Percentiles rank a stretch among this genome's conserved stretches.
These are phyloP conservation scores for Pichia cabralensis DNA, from an alignment of 805 yeast genomes.

Conservation along the genomic window DNA sequence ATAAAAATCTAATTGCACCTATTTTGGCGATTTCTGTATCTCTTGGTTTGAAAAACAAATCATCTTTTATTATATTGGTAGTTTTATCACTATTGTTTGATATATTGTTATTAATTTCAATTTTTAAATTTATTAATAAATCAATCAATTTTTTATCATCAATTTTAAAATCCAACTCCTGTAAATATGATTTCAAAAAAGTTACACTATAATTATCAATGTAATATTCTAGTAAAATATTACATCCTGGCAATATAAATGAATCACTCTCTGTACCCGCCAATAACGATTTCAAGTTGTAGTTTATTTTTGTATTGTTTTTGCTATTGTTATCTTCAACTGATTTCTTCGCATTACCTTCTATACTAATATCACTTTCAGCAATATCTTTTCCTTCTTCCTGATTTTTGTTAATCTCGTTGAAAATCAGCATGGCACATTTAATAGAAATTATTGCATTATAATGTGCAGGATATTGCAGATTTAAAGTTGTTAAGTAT, in stretches of 20 bases:
- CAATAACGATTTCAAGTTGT: slow-evolving; percentile 7
- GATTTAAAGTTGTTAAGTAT: slow-evolving; percentile 54
- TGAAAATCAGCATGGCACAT: slow-evolving; percentile 33
- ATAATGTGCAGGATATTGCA: slow-evolving; percentile 67
- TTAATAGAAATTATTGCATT: slow-evolving; percentile 61
- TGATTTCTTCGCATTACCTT: slow-evolving; percentile 1
- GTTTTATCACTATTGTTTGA: background rate
- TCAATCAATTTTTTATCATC: slow-evolving; percentile 18
- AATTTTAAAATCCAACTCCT: slow-evolving; percentile 11
- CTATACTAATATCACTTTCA: slow-evolving; percentile 4
- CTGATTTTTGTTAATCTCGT: slow-evolving; percentile 14
- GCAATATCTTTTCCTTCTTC: too few relatives aligned
- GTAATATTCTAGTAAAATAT: slow-evolving; percentile 24
- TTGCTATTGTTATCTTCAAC: too few relatives aligned
- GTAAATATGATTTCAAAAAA: slow-evolving; percentile 16
- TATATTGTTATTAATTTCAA: slow-evolving; percentile 15
- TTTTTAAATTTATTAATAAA: slow-evolving; percentile 22
- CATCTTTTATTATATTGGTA: slow-evolving; percentile 11
- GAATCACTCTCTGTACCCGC: slow-evolving; percentile 3
- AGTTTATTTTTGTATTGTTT: too few relatives aligned
- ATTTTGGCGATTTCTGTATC: slow-evolving; percentile 23
- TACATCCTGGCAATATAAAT: slow-evolving; percentile 12
- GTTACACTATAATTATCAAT: slow-evolving; percentile 21
- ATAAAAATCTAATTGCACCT: slow-evolving; percentile 26
- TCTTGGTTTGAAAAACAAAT: slow-evolving; percentile 21